Evolutionary conservation across 768 basidiomycete genomes (phyloP).

Genomic region (Mycena leptocephala): DNA sequence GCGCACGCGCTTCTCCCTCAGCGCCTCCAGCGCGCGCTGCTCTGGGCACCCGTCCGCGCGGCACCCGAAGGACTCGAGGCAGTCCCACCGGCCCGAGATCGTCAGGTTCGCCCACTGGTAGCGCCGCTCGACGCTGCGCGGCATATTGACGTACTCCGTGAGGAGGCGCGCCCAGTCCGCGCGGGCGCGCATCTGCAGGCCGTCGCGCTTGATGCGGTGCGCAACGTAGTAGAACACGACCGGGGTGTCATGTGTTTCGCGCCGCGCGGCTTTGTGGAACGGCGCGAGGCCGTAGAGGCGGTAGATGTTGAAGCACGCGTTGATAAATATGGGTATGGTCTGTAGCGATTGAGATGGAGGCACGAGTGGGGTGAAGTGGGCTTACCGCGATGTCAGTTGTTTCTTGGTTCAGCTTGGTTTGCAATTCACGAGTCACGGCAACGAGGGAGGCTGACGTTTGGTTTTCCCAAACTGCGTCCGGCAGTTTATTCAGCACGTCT

Average conservation of each 20-base stretch:
- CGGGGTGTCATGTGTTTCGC: conserved; percentile 17
- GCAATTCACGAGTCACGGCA: conserved; percentile 38
- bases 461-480: conserved; percentile 41
- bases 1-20: conserved; percentile 36
- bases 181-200: too few relatives aligned
- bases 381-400: conserved; percentile 22
- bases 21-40: conserved; percentile 32
- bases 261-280: conserved; percentile 38
- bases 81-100: conserved; percentile 45
- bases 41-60: conserved; percentile 39
- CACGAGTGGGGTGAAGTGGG: too few relatives aligned
- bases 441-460: conserved; percentile 42
- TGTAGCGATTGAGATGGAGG: not conserved
- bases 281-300: conserved; percentile 43
- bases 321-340: conserved; percentile 41
- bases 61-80: conserved; percentile 42
- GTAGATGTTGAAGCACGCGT: conserved; percentile 44
- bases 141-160: conserved; percentile 36
- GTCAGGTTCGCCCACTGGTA: conserved; percentile 41
- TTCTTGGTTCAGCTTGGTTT: conserved; percentile 38
- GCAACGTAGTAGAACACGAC: conserved; percentile 48
- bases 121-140: conserved; percentile 32
- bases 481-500: conserved; percentile 40
- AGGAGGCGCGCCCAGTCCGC: conserved; percentile 40
- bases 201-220: conserved; percentile 40